These are phyloP conservation scores for Pseudopithomyces maydicus DNA, from an alignment of 2,329 filamentous ascomycete species.

Conservation along the genomic window DNA sequence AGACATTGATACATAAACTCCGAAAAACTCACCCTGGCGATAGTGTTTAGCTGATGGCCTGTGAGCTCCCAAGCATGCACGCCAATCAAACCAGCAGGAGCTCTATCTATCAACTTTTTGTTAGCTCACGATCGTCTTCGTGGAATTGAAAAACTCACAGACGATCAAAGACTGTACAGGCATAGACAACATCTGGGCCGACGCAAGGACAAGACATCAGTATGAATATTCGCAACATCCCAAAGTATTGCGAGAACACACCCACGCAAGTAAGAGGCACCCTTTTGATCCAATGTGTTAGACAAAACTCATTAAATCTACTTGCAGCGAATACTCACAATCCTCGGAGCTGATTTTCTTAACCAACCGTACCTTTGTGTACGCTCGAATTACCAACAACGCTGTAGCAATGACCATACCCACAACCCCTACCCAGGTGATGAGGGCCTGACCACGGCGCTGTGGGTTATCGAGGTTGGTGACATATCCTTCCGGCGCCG, in stretches of 20 bases:
- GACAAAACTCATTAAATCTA: background rate
- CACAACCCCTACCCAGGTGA: slow-evolving; percentile 21
- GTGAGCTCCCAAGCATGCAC: slow-evolving; percentile 21
- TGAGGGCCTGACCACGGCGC: slow-evolving; percentile 17
- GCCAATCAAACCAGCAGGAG: slow-evolving; percentile 15
- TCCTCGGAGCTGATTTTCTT: slow-evolving; percentile 27
- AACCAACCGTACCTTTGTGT: slow-evolving; percentile 25
- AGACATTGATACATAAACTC: background rate
- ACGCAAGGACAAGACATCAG: background rate
- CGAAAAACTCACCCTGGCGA: slow-evolving; percentile 9
- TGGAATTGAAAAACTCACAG: slow-evolving; percentile 7
- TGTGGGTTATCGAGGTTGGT: slow-evolving; percentile 31
- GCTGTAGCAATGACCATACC: slow-evolving; percentile 19
- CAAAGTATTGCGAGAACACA: background rate
- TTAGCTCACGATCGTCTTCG: background rate
- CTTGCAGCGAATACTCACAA: slow-evolving; percentile 15
- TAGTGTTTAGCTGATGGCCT: slow-evolving; percentile 17
- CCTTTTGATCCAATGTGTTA: slow-evolving; percentile 3
- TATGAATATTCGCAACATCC: background rate
- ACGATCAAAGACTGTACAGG: slow-evolving; percentile 14
- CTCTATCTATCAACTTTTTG: slow-evolving; percentile 7
- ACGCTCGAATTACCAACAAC: slow-evolving; percentile 25
- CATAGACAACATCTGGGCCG: slow-evolving; percentile 9
- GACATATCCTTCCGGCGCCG: slow-evolving; percentile 24
- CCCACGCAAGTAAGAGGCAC: slow-evolving; percentile 15